Percentiles rank a stretch among this genome's conserved stretches.
Conservation (phyloP, 2,329 filamentous ascomycete species). For the Aspergillus vadensis region DNA sequence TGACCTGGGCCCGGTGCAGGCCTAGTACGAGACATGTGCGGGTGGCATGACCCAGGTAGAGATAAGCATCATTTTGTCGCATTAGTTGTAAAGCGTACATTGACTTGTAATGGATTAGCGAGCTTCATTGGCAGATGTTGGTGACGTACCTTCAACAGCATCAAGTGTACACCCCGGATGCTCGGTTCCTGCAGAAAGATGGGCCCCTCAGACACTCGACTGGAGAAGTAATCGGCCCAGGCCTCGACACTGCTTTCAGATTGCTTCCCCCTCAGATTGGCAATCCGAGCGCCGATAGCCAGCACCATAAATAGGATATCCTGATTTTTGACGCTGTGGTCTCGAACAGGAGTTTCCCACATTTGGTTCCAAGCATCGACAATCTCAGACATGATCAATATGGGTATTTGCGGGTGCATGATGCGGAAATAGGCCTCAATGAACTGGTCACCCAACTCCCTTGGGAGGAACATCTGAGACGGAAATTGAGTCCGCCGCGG, state of each 20-base stretch:
- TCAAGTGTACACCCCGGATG: constrained; percentile 11
- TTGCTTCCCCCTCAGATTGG: constrained; percentile 10
- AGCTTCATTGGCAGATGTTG: not conserved
- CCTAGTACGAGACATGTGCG: constrained; percentile 17
- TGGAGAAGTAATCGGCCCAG: constrained; percentile 19
- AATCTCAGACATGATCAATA: constrained; percentile 15
- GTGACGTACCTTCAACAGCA: constrained; percentile 17
- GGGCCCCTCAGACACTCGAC: constrained; percentile 9
- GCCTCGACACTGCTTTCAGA: constrained; percentile 12
- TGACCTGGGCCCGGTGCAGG: constrained; percentile 19
- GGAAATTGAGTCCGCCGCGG: constrained; percentile 1
- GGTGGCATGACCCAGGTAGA: constrained; percentile 19
- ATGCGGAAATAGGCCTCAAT: constrained; percentile 18
- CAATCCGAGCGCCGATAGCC: constrained; percentile 15
- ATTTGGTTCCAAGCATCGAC: constrained; percentile 16
- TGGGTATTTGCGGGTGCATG: constrained; percentile 19
- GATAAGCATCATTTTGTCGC: constrained; percentile 22
- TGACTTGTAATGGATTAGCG: constrained; percentile 4
- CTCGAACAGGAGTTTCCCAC: constrained; percentile 16
- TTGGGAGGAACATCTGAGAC: constrained; percentile 15
- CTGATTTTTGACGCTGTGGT: constrained; percentile 10
- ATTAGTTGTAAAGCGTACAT: constrained; percentile 22
- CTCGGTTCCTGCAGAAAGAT: constrained; percentile 19
- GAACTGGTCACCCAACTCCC: constrained; percentile 11
- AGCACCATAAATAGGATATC: constrained; percentile 21